A percentile compares a stretch with the other conserved stretches of the same genome.
phyloP scores from a whole-genome alignment of 1,284 basidiomycete genomes.

The Ustilago vetiveriae region DNA sequence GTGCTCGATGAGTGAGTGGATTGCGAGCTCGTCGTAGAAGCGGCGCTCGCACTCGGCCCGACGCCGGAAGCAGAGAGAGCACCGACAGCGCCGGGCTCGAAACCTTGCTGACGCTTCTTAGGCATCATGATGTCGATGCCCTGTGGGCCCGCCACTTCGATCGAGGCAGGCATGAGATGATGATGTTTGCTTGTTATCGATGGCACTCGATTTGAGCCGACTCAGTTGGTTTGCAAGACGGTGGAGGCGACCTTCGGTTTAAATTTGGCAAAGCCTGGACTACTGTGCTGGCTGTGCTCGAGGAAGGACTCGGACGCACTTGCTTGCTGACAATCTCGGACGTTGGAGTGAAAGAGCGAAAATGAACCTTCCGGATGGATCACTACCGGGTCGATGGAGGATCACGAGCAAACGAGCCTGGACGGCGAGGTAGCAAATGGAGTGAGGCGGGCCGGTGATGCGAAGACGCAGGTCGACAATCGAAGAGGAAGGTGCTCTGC shows the following conservation, averaged over 20 bases:
- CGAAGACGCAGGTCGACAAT: too few species aligned
- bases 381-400: constrained; percentile 2
- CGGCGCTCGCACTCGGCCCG: constrained; percentile 10
- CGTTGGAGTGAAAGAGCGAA: neutral
- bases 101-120: constrained; percentile 50
- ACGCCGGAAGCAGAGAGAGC: constrained; percentile 10
- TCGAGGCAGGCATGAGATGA: constrained; percentile 26
- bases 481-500: too few species aligned
- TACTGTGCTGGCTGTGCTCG: constrained; percentile 1
- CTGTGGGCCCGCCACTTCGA: constrained; percentile 33
- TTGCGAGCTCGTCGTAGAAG: constrained; percentile 9
- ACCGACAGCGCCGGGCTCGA: constrained; percentile 25
- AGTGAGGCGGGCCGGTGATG: too few species aligned
- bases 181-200: neutral
- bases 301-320: neutral
- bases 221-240: neutral
- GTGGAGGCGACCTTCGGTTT: constrained; percentile 1
- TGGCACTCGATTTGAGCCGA: neutral
- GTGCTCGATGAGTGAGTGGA: constrained; percentile 2
- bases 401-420: too few species aligned
- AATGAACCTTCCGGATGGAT: constrained; percentile 1
- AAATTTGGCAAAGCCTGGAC: neutral
- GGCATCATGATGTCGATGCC: constrained; percentile 50
- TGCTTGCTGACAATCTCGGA: neutral
- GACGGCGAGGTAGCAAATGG: too few species aligned